Evolutionary conservation across 2,329 filamentous ascomycete genomes (phyloP), one percentile per base, ranked within the genome.

Genomic region (Ophiostoma populinum): DNA sequence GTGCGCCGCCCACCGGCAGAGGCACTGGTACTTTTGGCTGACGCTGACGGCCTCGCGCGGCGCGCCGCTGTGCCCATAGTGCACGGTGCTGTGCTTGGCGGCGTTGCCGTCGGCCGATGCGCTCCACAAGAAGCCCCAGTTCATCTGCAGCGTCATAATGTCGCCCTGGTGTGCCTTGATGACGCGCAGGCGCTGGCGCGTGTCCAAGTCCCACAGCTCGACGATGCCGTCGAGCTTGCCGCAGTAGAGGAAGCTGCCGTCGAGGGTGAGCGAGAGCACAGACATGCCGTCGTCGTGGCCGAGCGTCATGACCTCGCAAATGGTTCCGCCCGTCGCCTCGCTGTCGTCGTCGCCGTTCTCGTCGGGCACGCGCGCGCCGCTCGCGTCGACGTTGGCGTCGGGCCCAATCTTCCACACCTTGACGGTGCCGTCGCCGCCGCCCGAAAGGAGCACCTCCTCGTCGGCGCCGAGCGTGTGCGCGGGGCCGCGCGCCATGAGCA

Each of bases 191-290:
- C 90, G 75, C 55, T 98, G 90, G 36, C 79, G 75, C 0, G 90
- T 95, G 51, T 95, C 87, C 11, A 98, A 65, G 51, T 98, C 92
- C 87, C 92, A 98, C 9, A 98, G 71, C 51, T 95, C 87, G 40
- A 98, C 73, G 34, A 92, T 70, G 16, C 90, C 92, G 25, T 81
- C 75, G 1, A 85, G 69, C 46, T 92, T 80, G 31, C 90, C 90
- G 40, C 80, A 82, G 51, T 95, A 98, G 5, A 98, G 64, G 44
- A 98, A 92, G 0, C 85, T 86, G 1, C 83, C 85, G 42, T 95
- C 86, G 3, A 92, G 67, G 5, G 81, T 77, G 35, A 98, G 65
- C 0, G 82, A 90, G 39, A 94, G 61, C 10, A 77, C 67, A 0
- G 71, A 76, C 40, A 72, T 64, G 4, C 63, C 70, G 43, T 77